These are phyloP conservation scores for Verticillium isaacii DNA, from an alignment of 2,329 filamentous ascomycete species.

Conservation along the genomic window DNA sequence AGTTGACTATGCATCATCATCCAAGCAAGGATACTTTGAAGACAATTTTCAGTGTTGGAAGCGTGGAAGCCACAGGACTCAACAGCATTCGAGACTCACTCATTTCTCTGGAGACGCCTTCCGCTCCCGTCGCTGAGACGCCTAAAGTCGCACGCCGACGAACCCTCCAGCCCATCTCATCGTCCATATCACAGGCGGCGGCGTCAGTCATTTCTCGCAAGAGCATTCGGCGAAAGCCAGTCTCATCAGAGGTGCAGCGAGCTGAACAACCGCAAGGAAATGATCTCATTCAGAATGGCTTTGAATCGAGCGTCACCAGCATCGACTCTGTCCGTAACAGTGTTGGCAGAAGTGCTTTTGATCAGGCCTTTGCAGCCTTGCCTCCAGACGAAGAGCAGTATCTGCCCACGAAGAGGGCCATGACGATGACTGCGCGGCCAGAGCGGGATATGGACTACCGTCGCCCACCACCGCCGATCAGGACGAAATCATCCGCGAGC, in stretches of 20 bases:
- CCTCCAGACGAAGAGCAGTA: constrained; percentile 2
- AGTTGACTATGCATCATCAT: constrained; percentile 30
- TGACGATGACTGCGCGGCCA: constrained; percentile 22
- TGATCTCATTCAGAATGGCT: constrained; percentile 12
- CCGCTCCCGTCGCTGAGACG: not conserved
- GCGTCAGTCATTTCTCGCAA: constrained; percentile 10
- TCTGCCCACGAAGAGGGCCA: constrained; percentile 16
- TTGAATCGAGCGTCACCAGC: constrained; percentile 14
- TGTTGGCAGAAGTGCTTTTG: constrained; percentile 20
- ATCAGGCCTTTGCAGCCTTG: constrained; percentile 17
- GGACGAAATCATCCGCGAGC: constrained; percentile 1
- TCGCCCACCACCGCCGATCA: not conserved
- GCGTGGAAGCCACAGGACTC: constrained; percentile 23
- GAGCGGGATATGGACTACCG: not conserved
- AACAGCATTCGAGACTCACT: not conserved
- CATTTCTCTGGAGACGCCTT: not conserved
- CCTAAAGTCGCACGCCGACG: constrained; percentile 6
- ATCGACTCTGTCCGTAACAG: constrained; percentile 16
- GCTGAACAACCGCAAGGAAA: not conserved
- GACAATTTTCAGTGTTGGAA: constrained; percentile 46
- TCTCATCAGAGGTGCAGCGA: not conserved
- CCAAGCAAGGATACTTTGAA: constrained; percentile 43
- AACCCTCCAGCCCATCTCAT: constrained; percentile 4
- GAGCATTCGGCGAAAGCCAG: constrained; percentile 10
- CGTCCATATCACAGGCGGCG: constrained; percentile 8